Conservation (phyloP, 768 basidiomycete species). For the Plicaturopsis crispa region DNA sequence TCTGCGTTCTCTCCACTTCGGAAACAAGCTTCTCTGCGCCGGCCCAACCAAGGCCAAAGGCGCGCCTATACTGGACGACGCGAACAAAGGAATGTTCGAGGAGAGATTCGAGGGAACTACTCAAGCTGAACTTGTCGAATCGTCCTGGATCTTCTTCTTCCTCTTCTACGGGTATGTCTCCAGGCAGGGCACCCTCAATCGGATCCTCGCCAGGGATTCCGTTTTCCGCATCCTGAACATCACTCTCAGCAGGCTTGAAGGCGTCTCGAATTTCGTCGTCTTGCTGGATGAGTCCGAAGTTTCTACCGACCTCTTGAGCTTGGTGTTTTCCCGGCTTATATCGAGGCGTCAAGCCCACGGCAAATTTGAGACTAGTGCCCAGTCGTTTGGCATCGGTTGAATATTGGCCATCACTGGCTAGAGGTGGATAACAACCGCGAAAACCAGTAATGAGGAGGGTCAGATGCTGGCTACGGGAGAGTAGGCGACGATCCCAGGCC, state of each 20-base stretch:
- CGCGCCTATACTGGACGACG: slow-evolving; percentile 42
- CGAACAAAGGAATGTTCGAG: slow-evolving; percentile 49
- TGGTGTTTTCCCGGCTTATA: slow-evolving; percentile 56
- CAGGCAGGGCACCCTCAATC: slow-evolving; percentile 3
- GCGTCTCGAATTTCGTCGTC: slow-evolving; percentile 34
- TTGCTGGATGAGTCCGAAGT: slow-evolving; percentile 38
- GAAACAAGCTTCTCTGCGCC: slow-evolving; percentile 51
- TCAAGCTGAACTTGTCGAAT: slow-evolving; percentile 60
- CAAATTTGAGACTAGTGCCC: slow-evolving; percentile 38
- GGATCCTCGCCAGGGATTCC: slow-evolving; percentile 10
- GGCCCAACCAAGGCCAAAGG: slow-evolving; percentile 58
- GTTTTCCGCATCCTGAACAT: slow-evolving; percentile 16
- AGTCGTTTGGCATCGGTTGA: slow-evolving; percentile 23
- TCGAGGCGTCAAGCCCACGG: slow-evolving; percentile 48
- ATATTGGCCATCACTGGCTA: slow-evolving; percentile 35
- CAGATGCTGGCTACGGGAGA: slow-evolving; percentile 49
- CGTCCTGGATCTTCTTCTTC: slow-evolving; percentile 26
- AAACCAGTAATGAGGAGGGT: slow-evolving; percentile 59
- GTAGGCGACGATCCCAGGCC: slow-evolving; percentile 65
- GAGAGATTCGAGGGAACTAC: slow-evolving; percentile 52
- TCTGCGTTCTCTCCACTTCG: slow-evolving; percentile 38
- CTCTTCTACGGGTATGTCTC: slow-evolving; percentile 15
- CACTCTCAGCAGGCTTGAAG: slow-evolving; percentile 17
- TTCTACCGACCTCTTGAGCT: slow-evolving; percentile 38
- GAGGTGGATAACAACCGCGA: slow-evolving; percentile 43